Conservation (phyloP, 2,329 filamentous ascomycete genomes). For the Pseudogymnoascus sp. region DNA sequence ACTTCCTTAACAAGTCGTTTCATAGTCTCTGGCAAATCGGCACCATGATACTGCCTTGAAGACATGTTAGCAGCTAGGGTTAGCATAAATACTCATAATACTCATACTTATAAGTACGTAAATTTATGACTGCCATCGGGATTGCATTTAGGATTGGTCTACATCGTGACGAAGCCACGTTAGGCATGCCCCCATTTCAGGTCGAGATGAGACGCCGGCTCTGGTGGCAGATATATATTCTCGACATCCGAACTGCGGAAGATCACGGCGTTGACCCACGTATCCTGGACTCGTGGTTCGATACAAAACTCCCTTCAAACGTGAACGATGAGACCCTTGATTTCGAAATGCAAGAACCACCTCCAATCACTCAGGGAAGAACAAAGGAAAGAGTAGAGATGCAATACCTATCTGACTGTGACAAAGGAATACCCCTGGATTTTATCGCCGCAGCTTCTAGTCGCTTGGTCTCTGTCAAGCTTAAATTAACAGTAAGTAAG, state of each 20-base stretch:
- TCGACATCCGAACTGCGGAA: constrained; percentile 41
- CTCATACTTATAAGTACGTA: too few species aligned
- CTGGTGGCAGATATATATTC: constrained; percentile 41
- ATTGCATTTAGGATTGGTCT: constrained; percentile 36
- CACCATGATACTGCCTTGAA: too few species aligned
- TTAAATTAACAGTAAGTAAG: not conserved
- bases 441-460: not conserved
- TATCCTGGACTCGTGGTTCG: constrained; percentile 36
- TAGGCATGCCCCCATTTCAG: constrained; percentile 40
- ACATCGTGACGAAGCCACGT: constrained; percentile 40
- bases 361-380: constrained; percentile 5
- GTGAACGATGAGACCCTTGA: constrained; percentile 43
- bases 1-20: too few species aligned
- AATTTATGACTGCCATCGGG: constrained; percentile 27
- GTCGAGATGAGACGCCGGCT: constrained; percentile 43
- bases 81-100: too few species aligned
- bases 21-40: too few species aligned
- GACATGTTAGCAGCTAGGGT: too few species aligned
- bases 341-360: constrained; percentile 11
- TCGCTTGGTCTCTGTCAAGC: not conserved
- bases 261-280: constrained; percentile 40
- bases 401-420: not conserved
- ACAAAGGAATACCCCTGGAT: not conserved
- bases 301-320: constrained; percentile 41
- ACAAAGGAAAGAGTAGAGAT: constrained; percentile 6